Base-by-base conservation (phyloP, 169 alveolate species). In the Plasmodium gonderi region DNA sequence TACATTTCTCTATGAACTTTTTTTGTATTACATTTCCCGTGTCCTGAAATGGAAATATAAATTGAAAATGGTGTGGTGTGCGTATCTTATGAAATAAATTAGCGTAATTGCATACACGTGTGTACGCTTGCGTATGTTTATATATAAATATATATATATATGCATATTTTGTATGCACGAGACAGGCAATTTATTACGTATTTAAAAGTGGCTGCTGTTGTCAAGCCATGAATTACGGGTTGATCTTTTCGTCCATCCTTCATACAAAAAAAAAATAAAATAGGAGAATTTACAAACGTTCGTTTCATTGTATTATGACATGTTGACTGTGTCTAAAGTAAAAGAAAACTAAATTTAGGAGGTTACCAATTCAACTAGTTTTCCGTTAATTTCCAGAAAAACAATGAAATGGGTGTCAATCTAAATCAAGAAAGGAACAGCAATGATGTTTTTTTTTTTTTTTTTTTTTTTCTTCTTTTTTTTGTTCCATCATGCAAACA, bases 381-480 rank as follows among this genome's bases (percentile, higher is more conserved):
- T 23, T 12, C 83, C 83, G 40, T 83, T 51, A 29, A 69, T 36
- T 69, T 83, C 85, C 44, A 83, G 11, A 36, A 83, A 83, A 8
- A 68, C 92, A 75, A 83, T 83, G 36, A 72, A 83, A 40, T 83
- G 92, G 51, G 92, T 83, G 11, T 83, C 92, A 72, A 83, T 54
- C 92, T 83, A 75, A 54, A 20, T 11, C 5, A 54, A 51, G 20
- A 51, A 51, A 51, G 20, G 20, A 51, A 51, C 14, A 51, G 20
- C 14, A 0, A 9, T 8, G 0, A 51, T n/a, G 20, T 51, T 51
- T 51, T 51, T 51, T n/a, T 3, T 51, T 51, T n/a, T 51, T 51
- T 51, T 51, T 51, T n/a, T 3, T 51, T 51, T n/a, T n/a, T 76
- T 42, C 8, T 42, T 42, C 14, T 44, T 26, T n/a, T 45, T 76